Percentiles rank a stretch among this genome's conserved stretches.
These are phyloP conservation scores for Colletotrichum caudatum DNA, from an alignment of 2,329 filamentous ascomycete species.

Conservation along the genomic window DNA sequence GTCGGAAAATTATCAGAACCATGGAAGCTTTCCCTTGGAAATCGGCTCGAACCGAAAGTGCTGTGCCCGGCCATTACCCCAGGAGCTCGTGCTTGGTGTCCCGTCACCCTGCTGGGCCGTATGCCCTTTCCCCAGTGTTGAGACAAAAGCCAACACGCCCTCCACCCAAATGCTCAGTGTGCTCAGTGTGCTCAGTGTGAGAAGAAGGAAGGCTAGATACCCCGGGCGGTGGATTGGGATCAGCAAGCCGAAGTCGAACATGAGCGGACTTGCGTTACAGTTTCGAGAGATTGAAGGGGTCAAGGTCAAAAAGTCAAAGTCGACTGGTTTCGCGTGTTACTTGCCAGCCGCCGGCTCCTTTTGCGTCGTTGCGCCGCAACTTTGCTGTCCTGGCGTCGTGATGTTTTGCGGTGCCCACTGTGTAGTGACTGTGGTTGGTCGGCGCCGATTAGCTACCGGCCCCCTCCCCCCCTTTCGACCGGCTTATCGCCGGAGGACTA, in stretches of 20 bases:
- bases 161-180: constrained; percentile 6
- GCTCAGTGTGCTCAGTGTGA: no score
- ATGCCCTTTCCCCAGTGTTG: constrained; percentile 7
- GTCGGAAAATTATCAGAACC: constrained; percentile 35
- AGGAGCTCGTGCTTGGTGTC: background rate
- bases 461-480: no score
- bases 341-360: background rate
- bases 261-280: constrained; percentile 15
- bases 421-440: background rate
- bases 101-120: constrained; percentile 18
- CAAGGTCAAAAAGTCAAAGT: constrained; percentile 23
- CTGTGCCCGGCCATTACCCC: constrained; percentile 19
- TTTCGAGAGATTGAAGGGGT: constrained; percentile 28
- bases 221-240: constrained; percentile 33
- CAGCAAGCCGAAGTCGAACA: constrained; percentile 25
- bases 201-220: constrained; percentile 12
- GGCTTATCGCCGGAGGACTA: background rate
- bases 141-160: constrained; percentile 9
- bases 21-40: constrained; percentile 22
- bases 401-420: background rate
- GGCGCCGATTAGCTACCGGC: background rate
- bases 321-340: background rate
- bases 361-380: background rate
- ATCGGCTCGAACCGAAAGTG: constrained; percentile 31
- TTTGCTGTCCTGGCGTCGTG: background rate